Evolutionary conservation across 2,329 filamentous ascomycete genomes (phyloP).

Genomic region (Fusarium buharicum): DNA sequence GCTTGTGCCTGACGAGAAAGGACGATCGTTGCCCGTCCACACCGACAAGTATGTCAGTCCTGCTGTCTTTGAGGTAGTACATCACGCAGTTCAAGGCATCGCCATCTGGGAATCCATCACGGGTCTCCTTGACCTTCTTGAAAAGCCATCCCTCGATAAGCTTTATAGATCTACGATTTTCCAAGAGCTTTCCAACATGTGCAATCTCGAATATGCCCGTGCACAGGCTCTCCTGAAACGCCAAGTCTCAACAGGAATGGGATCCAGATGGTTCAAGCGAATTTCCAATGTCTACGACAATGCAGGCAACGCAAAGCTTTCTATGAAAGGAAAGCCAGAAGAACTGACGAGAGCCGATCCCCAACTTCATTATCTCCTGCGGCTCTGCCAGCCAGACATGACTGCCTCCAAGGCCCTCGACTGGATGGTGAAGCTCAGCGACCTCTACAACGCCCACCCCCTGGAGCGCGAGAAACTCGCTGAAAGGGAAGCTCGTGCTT

Average conservation of each 20-base stretch:
- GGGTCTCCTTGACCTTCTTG: slow-evolving; percentile 51
- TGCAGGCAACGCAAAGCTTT: slow-evolving; percentile 50
- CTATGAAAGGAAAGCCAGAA: slow-evolving; percentile 56
- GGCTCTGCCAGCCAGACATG: slow-evolving; percentile 55
- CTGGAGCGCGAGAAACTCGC: slow-evolving; percentile 49
- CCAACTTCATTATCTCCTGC: slow-evolving; percentile 57
- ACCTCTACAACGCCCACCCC: slow-evolving; percentile 51
- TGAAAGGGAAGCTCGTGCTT: slow-evolving; percentile 49
- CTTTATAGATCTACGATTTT: slow-evolving; percentile 50
- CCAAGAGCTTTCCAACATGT: slow-evolving; percentile 59
- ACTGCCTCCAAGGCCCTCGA: slow-evolving; percentile 50
- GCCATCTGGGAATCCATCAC: slow-evolving; percentile 56
- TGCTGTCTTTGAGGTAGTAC: slow-evolving; percentile 55
- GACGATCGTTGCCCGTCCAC: slow-evolving; percentile 50
- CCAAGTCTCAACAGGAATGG: slow-evolving; percentile 50
- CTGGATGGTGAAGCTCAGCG: slow-evolving; percentile 55
- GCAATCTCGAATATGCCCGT: slow-evolving; percentile 56
- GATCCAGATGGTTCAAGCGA: slow-evolving; percentile 56
- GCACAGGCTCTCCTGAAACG: slow-evolving; percentile 55
- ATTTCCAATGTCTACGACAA: slow-evolving; percentile 51
- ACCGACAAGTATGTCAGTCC: slow-evolving; percentile 56
- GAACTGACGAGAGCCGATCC: slow-evolving; percentile 51
- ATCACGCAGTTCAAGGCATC: slow-evolving; percentile 49
- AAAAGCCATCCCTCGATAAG: slow-evolving; percentile 44
- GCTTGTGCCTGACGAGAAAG: slow-evolving; percentile 58